These are phyloP conservation scores for Lachnellula arida DNA, from an alignment of 2,329 filamentous ascomycete genomes.

Conservation along the genomic window DNA sequence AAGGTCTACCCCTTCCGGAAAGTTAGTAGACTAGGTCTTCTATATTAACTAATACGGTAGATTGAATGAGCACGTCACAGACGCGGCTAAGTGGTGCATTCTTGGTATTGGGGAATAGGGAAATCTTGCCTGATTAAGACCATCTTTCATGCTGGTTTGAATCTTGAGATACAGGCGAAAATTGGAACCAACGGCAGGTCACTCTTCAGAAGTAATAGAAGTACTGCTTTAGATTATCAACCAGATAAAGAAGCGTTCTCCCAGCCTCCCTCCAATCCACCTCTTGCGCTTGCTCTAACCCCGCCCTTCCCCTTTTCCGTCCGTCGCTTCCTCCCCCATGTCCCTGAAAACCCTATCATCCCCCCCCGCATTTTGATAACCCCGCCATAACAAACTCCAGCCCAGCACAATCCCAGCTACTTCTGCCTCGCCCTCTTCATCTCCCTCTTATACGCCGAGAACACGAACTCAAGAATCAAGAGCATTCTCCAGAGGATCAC, in stretches of 20 bases:
- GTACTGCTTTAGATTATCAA: too few relatives aligned
- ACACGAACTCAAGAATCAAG: not conserved
- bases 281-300: not conserved
- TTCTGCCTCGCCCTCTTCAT: not conserved
- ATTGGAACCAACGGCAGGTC: too few relatives aligned
- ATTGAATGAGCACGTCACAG: not conserved
- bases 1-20: too few relatives aligned
- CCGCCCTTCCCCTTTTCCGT: not conserved
- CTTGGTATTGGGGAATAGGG: not conserved
- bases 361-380: too few relatives aligned
- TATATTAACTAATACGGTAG: too few relatives aligned
- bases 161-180: too few relatives aligned
- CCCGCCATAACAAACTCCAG: too few relatives aligned
- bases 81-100: not conserved
- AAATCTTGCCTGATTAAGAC: too few relatives aligned
- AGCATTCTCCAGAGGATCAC: not conserved
- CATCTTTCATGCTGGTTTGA: too few relatives aligned
- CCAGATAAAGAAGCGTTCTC: not conserved
- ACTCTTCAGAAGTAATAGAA: too few relatives aligned
- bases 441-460: not conserved
- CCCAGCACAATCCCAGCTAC: not conserved
- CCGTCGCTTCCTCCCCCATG: not conserved
- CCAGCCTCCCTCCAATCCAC: not conserved
- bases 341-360: not conserved
- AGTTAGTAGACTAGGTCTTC: too few relatives aligned